Evolutionary conservation across 176 grass and related monocot species (phyloP).

Genomic region (Cymbopogon citratus): DNA sequence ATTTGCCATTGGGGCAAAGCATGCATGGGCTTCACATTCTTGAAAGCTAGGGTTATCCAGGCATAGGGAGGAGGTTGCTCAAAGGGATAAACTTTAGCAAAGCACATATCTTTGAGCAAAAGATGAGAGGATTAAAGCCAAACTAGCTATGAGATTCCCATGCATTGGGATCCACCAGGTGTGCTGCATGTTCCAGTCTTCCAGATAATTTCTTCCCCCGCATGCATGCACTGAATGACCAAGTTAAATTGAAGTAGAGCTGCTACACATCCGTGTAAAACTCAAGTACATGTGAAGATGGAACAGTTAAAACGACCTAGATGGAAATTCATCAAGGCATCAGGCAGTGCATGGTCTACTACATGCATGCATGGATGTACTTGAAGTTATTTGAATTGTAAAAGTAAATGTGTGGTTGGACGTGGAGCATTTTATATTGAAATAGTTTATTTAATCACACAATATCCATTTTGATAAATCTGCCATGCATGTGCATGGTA

Average conservation of each 20-base stretch:
- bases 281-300: not conserved
- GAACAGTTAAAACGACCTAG: not conserved
- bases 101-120: slow-evolving; percentile 50
- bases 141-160: slow-evolving; percentile 51
- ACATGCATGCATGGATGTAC: not conserved
- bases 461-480: not conserved
- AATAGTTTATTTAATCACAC: not conserved
- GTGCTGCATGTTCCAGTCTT: slow-evolving; percentile 21
- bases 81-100: slow-evolving; percentile 48
- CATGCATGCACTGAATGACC: not conserved
- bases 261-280: not conserved
- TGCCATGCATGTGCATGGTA: not conserved
- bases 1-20: slow-evolving; percentile 38
- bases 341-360: not conserved
- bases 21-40: slow-evolving; percentile 37
- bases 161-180: slow-evolving; percentile 51
- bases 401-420: not conserved
- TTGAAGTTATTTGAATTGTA: not conserved
- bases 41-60: slow-evolving; percentile 31
- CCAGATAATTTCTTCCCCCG: not conserved
- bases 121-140: slow-evolving; percentile 49
- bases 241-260: not conserved
- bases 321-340: not conserved
- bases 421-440: not conserved
- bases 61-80: slow-evolving; percentile 27